A percentile compares a stretch with the other conserved stretches of the same genome.
Evolutionary conservation across 345 rosid species (phyloP).

Genomic region (Fremontodendron californicum): DNA sequence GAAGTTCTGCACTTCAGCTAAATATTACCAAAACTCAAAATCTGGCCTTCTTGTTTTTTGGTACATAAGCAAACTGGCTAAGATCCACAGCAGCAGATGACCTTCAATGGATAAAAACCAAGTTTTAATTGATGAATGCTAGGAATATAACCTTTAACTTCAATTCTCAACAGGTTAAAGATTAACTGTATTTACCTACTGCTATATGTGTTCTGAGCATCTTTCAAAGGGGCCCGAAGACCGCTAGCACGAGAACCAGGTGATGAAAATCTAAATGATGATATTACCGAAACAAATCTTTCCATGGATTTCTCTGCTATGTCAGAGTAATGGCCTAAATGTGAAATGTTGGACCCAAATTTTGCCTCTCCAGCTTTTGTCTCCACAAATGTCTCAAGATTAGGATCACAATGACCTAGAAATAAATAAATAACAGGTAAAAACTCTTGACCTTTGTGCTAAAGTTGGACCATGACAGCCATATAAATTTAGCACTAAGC

Average conservation of each 20-base stretch:
- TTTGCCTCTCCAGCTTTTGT: conserved; percentile 33
- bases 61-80: conserved; percentile 57
- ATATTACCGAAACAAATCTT: conserved; percentile 65
- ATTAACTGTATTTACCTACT: conserved; percentile 39
- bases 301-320: conserved; percentile 88
- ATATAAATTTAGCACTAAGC: background rate
- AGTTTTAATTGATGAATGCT: conserved; percentile 9
- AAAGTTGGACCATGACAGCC: conserved; percentile 11
- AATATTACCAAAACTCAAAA: background rate
- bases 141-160: background rate
- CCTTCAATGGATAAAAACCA: conserved; percentile 31
- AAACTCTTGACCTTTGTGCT: background rate
- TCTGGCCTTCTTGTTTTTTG: conserved; percentile 22
- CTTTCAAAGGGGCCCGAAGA: conserved; percentile 84
- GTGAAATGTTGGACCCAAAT: conserved; percentile 80
- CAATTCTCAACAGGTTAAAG: background rate
- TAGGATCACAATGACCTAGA: conserved; percentile 31
- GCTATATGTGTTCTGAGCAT: conserved; percentile 42
- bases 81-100: conserved; percentile 43
- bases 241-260: conserved; percentile 93
- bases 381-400: conserved; percentile 24
- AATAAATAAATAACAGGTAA: background rate
- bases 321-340: conserved; percentile 54
- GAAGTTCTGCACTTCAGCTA: background rate
- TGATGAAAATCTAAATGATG: conserved; percentile 54